phyloP scores from a whole-genome alignment of 2,329 filamentous ascomycete genomes.

The Fusarium burgessii region DNA sequence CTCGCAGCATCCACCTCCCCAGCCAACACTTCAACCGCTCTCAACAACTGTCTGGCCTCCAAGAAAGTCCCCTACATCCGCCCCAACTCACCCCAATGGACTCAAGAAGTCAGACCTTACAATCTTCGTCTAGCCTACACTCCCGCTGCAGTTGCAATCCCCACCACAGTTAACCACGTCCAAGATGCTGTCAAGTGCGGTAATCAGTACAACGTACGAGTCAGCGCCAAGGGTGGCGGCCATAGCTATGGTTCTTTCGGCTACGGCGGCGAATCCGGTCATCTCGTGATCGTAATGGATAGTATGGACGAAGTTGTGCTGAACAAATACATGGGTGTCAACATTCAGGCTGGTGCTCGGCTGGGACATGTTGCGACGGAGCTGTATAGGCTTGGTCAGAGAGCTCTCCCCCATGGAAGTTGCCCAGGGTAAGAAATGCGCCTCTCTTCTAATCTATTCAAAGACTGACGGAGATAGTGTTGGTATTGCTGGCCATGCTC shows the following conservation, averaged over 20 bases:
- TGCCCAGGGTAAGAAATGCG: slow-evolving; percentile 59
- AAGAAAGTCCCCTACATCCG: slow-evolving; percentile 39
- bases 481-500: slow-evolving; percentile 46
- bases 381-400: slow-evolving; percentile 54
- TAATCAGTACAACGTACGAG: slow-evolving; percentile 54
- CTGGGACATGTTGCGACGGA: slow-evolving; percentile 60
- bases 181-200: slow-evolving; percentile 61
- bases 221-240: slow-evolving; percentile 64
- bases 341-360: slow-evolving; percentile 59
- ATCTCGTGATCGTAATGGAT: slow-evolving; percentile 56
- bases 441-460: fast-evolving
- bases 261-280: slow-evolving; percentile 56
- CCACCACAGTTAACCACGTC: slow-evolving; percentile 54
- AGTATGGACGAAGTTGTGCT: slow-evolving; percentile 52
- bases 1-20: slow-evolving; percentile 1
- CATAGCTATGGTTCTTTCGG: slow-evolving; percentile 66
- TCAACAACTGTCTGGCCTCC: slow-evolving; percentile 45
- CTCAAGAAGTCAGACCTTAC: slow-evolving; percentile 49
- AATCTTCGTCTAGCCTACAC: slow-evolving; percentile 51
- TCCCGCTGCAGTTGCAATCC: slow-evolving; percentile 50
- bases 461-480: slow-evolving; percentile 39
- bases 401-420: slow-evolving; percentile 63
- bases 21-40: slow-evolving; percentile 2
- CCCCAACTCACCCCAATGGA: slow-evolving; percentile 47
- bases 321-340: slow-evolving; percentile 33